These are phyloP conservation scores for Tolypocladium nubicola DNA, from an alignment of 2,329 filamentous ascomycete genomes.

Conservation along the genomic window DNA sequence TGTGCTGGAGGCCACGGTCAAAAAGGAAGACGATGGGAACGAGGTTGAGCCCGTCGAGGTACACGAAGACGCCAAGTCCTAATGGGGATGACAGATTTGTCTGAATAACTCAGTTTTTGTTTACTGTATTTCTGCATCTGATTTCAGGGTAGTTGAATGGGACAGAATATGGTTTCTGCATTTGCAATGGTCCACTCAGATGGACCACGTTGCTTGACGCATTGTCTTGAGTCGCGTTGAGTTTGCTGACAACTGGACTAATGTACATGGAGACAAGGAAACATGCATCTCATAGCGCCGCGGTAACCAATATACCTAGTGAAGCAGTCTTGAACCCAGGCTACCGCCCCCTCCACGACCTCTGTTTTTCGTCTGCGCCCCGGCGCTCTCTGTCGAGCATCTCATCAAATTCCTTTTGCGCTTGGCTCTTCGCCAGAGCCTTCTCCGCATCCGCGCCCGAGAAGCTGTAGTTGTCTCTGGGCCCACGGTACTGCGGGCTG, in stretches of 20 bases:
- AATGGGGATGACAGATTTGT: constrained; percentile 1
- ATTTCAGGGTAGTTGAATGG: neutral
- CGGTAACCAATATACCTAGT: neutral
- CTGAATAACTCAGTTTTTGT: neutral
- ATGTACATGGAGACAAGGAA: neutral
- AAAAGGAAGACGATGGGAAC: constrained; percentile 20
- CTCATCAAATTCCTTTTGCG: constrained; percentile 40
- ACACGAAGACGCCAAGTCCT: constrained; percentile 22
- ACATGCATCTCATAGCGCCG: neutral
- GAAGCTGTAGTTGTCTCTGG: constrained; percentile 22
- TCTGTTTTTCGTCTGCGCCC: constrained; percentile 15
- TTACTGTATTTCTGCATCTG: neutral
- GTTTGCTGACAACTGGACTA: neutral
- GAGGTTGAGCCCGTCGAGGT: constrained; percentile 23
- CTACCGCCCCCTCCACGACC: constrained; percentile 14
- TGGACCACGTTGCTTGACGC: neutral
- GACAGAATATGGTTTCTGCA: neutral
- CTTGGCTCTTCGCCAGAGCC: constrained; percentile 28
- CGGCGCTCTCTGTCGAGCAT: constrained; percentile 34
- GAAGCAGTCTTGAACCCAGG: neutral
- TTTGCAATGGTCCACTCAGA: neutral
- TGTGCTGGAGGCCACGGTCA: constrained; percentile 26
- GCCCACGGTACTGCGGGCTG: constrained; percentile 5
- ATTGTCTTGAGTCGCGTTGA: neutral
- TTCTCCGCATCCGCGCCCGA: constrained; percentile 25